A percentile compares a stretch with the other conserved stretches of the same genome.
These are phyloP conservation scores for Parvularia atlantis DNA, from an alignment of 78 protist genomes.

Conservation along the genomic window DNA sequence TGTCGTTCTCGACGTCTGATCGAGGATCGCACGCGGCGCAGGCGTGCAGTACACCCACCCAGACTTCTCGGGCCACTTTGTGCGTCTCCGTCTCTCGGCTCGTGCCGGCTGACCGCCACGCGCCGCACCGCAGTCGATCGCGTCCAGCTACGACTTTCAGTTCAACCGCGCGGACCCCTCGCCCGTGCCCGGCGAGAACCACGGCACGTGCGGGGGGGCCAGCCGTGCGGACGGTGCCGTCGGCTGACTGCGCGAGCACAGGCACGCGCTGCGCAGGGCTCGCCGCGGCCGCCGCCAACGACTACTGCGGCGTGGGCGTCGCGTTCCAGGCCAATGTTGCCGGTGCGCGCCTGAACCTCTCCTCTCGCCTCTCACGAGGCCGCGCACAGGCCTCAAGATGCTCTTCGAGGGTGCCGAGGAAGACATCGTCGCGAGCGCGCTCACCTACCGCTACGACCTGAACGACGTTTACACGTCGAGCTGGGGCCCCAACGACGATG, in stretches of 20 bases:
- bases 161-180: not conserved
- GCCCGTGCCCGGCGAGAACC: not conserved
- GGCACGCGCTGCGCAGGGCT: conserved; percentile 16
- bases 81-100: not conserved
- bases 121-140: too few species aligned
- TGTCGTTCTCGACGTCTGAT: too few species aligned
- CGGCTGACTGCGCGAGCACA: too few species aligned
- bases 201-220: too few species aligned
- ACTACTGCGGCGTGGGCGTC: conserved; percentile 18
- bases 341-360: not conserved
- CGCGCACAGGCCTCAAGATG: too few species aligned
- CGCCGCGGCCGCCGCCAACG: conserved; percentile 8
- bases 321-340: conserved; percentile 13
- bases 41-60: conserved; percentile 12
- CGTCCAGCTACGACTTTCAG: conserved; percentile 18
- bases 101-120: too few species aligned
- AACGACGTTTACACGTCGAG: conserved; percentile 7
- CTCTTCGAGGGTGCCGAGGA: too few species aligned
- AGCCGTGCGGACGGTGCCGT: too few species aligned
- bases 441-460: not conserved
- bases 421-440: too few species aligned
- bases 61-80: not conserved
- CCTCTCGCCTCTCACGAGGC: too few species aligned
- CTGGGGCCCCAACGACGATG: conserved; percentile 31
- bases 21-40: too few species aligned